Conservation (phyloP, 139 green algal species). For the Pseudopediastrum boryanum region DNA sequence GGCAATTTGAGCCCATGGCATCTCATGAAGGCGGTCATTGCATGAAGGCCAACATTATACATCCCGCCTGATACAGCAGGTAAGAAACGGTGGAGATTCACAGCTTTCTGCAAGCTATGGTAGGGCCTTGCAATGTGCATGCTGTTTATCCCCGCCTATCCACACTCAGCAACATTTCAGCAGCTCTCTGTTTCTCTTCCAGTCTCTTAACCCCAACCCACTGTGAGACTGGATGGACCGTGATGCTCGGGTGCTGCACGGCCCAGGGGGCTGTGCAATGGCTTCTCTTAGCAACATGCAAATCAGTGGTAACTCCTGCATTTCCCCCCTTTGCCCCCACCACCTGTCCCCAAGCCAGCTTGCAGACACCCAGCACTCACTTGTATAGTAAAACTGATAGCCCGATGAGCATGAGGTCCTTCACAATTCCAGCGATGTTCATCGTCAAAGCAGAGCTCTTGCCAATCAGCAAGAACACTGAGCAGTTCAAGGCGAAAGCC, state of each 20-base stretch:
- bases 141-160: too few relatives aligned
- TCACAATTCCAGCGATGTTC: constrained; percentile 62
- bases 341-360: neutral
- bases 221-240: neutral
- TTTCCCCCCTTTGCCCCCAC: neutral
- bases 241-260: neutral
- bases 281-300: neutral
- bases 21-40: too few relatives aligned
- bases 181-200: too few relatives aligned
- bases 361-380: neutral
- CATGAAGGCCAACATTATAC: too few relatives aligned
- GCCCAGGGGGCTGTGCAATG: neutral
- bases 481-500: constrained; percentile 85
- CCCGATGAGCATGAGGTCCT: constrained; percentile 66
- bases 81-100: too few relatives aligned
- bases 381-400: constrained; percentile 53
- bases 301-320: neutral
- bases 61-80: too few relatives aligned
- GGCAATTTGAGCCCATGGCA: too few relatives aligned
- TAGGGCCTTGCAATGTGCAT: too few relatives aligned
- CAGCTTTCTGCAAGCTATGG: too few relatives aligned
- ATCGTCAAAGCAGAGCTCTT: constrained; percentile 79
- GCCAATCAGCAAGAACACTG: constrained; percentile 89
- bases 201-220: too few relatives aligned
- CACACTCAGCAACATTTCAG: too few relatives aligned